Base-by-base conservation (phyloP, 2,329 filamentous ascomycete species). In the Curvularia lunata region DNA sequence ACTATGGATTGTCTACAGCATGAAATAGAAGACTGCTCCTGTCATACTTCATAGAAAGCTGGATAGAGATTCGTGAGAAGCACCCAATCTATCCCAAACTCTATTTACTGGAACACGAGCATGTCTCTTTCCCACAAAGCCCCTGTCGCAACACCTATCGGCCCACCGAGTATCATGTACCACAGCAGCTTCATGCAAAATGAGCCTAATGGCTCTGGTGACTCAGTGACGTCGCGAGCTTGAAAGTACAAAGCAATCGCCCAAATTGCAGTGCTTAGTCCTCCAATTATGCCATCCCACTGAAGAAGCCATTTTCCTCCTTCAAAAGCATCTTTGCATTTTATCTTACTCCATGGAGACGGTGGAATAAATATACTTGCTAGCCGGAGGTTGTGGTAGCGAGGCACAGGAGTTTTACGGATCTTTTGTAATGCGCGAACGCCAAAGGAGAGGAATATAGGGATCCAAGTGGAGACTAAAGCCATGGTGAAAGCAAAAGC, bases 81-180 rank as follows among this genome's bases (percentile, higher is more conserved):
- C n/a, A 13, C 2, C 6, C 4, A 16, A 4, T n/a, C 10, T 19
- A 48, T 48, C 18, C 1, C 10, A 34, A 9, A 16, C 76, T 75
- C 23, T 4, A 23, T 23, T 10, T 23, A 9, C 30, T 48, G 12
- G n/a, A 48, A 23, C 12, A 37, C 30, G 12, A 48, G 18, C 10
- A 13, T 37, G 21, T 48, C 46, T 37, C 46, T 48, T 48, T 48
- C 46, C 46, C 46, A 48, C 12, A 48, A 37, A n/a, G 10, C 46
- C 18, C 46, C 46, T 18, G 46, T 48, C 19, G 46, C 46, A 37
- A 48, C 46, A 23, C 46, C 46, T 16, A 48, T 48, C 3, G 46
- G 46, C 13, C 46, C 46, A 2, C 46, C 46, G 3, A 48, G 13
- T 21, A 48, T 13, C 46, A 48, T 48, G 19, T 48, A 48, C 46